These are phyloP conservation scores for Pisolithus thermaeus DNA, from an alignment of 1,284 basidiomycete species.

Conservation along the genomic window DNA sequence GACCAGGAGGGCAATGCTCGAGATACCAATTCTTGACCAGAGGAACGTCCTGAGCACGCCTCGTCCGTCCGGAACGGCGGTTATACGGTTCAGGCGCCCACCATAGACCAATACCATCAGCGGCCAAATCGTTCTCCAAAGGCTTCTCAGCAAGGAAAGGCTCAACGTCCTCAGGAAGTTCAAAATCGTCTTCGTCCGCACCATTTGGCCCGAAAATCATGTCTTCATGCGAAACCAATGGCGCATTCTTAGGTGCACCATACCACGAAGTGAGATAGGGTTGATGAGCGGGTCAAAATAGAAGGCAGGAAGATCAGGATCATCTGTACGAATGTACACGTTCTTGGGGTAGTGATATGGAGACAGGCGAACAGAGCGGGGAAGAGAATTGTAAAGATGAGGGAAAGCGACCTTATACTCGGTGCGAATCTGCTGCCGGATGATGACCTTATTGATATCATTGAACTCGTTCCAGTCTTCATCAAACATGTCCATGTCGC, in stretches of 20 bases:
- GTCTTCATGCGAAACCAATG: constrained; percentile 87
- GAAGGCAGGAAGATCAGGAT: constrained; percentile 98
- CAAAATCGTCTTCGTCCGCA: constrained; percentile 84
- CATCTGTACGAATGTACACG: constrained; percentile 98
- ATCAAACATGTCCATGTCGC: constrained; percentile 96
- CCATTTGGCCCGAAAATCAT: constrained; percentile 82
- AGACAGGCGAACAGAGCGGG: constrained; percentile 90
- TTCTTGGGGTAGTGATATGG: constrained; percentile 95
- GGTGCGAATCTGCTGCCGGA: constrained; percentile 96
- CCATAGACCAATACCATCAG: constrained; percentile 97
- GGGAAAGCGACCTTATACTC: constrained; percentile 99
- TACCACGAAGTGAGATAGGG: constrained; percentile 86
- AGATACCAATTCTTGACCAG: constrained; percentile 97
- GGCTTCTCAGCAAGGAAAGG: constrained; percentile 84
- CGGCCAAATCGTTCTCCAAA: constrained; percentile 88
- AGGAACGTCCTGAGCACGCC: constrained; percentile 92
- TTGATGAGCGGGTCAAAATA: constrained; percentile 99
- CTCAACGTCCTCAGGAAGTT: constrained; percentile 74
- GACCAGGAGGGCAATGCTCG: constrained; percentile 95
- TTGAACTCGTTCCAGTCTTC: constrained; percentile 99
- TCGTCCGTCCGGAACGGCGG: constrained; percentile 87
- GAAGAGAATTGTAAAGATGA: constrained; percentile 97
- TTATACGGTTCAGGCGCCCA: constrained; percentile 98
- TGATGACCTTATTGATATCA: constrained; percentile 99
- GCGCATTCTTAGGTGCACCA: constrained; percentile 78